phyloP scores from a whole-genome alignment of 2,329 filamentous ascomycete species.

The Sporothrix pallida region DNA sequence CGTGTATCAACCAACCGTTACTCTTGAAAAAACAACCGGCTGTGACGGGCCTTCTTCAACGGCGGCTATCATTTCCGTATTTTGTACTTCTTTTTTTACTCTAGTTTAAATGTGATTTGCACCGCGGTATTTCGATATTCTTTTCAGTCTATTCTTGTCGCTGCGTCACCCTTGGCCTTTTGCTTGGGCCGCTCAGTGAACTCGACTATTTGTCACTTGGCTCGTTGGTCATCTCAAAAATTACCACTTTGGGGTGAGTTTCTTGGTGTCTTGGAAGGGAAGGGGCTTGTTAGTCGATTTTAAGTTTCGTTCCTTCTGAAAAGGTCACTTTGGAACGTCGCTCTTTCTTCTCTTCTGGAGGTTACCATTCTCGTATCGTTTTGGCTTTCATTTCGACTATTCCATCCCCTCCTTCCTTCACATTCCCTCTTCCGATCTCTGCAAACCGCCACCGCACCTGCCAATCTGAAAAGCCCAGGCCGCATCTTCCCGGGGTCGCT shows the following conservation, averaged over 20 bases:
- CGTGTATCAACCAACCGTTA: background rate
- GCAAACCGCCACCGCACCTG: conserved; percentile 1
- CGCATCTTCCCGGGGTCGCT: conserved; percentile 6
- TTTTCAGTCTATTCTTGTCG: conserved; percentile 3
- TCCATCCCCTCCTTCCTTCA: conserved; percentile 15
- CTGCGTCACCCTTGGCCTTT: background rate
- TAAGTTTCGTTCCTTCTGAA: background rate
- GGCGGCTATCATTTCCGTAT: too few relatives aligned
- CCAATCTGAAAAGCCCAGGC: conserved; percentile 11
- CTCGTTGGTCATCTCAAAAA: background rate
- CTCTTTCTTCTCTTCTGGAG: background rate
- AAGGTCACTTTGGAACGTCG: too few relatives aligned
- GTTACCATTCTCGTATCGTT: background rate
- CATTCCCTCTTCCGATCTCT: background rate
- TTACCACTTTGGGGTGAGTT: conserved; percentile 5
- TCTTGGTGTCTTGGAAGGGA: background rate
- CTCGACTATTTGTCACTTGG: background rate
- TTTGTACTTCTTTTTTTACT: background rate
- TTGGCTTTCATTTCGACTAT: background rate
- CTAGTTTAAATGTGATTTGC: background rate
- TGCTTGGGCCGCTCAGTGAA: conserved; percentile 4
- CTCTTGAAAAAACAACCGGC: background rate
- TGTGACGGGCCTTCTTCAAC: background rate
- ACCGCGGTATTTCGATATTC: background rate
- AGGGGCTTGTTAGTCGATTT: background rate